These are phyloP conservation scores for Fragaria nilgerrensis DNA, from an alignment of 306 rosid genomes.

Conservation along the genomic window DNA sequence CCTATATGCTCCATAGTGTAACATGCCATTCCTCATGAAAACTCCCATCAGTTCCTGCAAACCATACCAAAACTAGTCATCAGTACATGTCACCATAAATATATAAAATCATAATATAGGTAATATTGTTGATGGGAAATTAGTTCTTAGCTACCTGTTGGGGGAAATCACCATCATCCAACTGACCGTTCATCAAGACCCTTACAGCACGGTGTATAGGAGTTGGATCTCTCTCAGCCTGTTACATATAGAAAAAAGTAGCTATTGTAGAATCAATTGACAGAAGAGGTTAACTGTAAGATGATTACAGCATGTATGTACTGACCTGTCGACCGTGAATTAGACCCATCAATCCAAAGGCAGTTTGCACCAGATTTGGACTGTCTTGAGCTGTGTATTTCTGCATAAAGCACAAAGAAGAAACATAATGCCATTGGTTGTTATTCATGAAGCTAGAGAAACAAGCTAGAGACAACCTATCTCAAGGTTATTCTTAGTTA, in stretches of 20 bases:
- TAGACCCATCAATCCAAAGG: conserved; percentile 1
- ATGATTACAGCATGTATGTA: not conserved
- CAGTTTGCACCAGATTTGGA: conserved; percentile 37
- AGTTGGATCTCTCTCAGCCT: conserved; percentile 36
- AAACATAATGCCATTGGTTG: too few relatives aligned
- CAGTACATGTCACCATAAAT: not conserved
- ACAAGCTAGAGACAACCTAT: too few relatives aligned
- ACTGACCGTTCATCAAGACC: conserved; percentile 26
- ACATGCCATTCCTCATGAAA: not conserved
- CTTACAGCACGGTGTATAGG: conserved; percentile 44
- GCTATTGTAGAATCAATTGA: not conserved
- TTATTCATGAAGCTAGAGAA: too few relatives aligned
- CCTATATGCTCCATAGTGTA: not conserved
- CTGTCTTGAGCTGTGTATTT: conserved; percentile 34
- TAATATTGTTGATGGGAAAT: conserved; percentile 18
- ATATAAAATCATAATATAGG: too few relatives aligned
- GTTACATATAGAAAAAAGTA: not conserved
- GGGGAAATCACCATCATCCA: too few relatives aligned
- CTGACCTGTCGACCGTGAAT: conserved; percentile 35
- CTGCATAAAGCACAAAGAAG: not conserved
- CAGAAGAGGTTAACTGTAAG: not conserved
- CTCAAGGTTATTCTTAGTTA: too few relatives aligned
- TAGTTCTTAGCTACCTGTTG: conserved; percentile 38
- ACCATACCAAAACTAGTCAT: not conserved
- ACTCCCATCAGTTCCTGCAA: not conserved